Evolutionary conservation across 2,329 filamentous ascomycete genomes (phyloP), one percentile per base, ranked within the genome.

Genomic region (Cadophora sp.): DNA sequence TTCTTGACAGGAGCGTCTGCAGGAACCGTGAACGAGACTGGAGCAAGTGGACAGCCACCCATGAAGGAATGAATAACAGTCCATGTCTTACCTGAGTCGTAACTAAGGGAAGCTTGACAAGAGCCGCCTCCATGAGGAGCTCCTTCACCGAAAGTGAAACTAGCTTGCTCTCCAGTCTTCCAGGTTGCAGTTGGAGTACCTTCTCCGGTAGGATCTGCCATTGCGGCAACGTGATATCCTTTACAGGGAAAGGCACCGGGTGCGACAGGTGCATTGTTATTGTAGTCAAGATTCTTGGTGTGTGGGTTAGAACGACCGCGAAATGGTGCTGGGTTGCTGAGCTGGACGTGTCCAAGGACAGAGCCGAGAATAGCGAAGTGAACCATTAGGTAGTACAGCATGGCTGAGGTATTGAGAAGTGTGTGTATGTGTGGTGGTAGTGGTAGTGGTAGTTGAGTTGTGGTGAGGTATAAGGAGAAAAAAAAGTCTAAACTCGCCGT

Each of bases 211-310:
- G 48, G 11, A n/a, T 62, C 60, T 0, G 60, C 47, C 7, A 62
- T 22, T 13, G 22, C 60, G 11, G 51, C 16, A 4, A 24, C 13
- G 18, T 53, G 30, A 18, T 55, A 55, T 20, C 60, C 60, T 55
- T 62, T 62, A 22, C 60, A 62, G n/a, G 24, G 47, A 5, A 11
- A 16, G 20, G 20, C 41, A 8, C 48, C 59, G 16, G 59, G 11
- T 24, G 33, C 7, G 47, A 53, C 43, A 6, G 47, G 47, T n/a
- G 39, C 20, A 9, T 30, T 16, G 16, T 11, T 8, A 36, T 59
- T 13, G 18, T 13, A 59, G 55, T 59, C 36, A 2, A 18, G 4
- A 14, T 43, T 59, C 11, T 27, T 59, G 36, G 36, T 22, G 36
- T 59, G 45, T 1, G 56, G 41, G 56, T 59, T 59, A 9, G 20